These are phyloP conservation scores for Quercus phellos DNA, from an alignment of 331 rosid genomes.

Conservation along the genomic window DNA sequence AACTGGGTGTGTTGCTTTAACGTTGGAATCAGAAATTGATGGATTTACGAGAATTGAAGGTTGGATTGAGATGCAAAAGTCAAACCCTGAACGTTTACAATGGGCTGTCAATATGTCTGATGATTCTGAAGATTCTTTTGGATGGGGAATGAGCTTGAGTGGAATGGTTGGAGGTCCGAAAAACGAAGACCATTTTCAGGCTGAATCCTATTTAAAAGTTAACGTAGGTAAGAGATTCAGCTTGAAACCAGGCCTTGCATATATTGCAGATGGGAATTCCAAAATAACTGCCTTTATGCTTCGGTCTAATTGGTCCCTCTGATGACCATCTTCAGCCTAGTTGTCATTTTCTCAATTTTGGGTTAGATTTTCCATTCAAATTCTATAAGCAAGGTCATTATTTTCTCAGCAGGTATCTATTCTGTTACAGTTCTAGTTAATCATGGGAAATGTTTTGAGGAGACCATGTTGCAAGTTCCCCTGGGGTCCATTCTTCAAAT, in stretches of 20 bases:
- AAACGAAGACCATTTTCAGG: constrained; percentile 49
- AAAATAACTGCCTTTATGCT: constrained; percentile 56
- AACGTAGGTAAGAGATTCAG: constrained; percentile 51
- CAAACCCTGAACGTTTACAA: constrained; percentile 36
- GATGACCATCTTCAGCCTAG: constrained; percentile 17
- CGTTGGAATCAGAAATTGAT: constrained; percentile 59
- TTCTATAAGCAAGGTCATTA: not conserved
- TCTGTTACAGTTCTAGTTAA: not conserved
- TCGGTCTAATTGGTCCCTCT: constrained; percentile 70
- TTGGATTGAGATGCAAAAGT: constrained; percentile 69
- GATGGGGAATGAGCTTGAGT: constrained; percentile 72
- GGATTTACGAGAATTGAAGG: constrained; percentile 62
- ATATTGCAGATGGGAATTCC: constrained; percentile 46
- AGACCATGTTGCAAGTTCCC: too few relatives aligned
- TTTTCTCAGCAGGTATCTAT: constrained; percentile 1
- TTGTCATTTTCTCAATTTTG: not conserved
- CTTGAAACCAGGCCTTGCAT: constrained; percentile 76
- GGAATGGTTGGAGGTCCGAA: constrained; percentile 46
- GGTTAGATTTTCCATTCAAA: not conserved
- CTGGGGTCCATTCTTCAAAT: not conserved
- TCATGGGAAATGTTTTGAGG: not conserved
- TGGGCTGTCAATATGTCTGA: constrained; percentile 66
- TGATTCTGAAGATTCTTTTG: constrained; percentile 63
- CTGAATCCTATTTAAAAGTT: constrained; percentile 65
- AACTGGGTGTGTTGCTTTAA: constrained; percentile 52